phyloP scores from a whole-genome alignment of 75 land plant genomes.

The Cryptomeria japonica region DNA sequence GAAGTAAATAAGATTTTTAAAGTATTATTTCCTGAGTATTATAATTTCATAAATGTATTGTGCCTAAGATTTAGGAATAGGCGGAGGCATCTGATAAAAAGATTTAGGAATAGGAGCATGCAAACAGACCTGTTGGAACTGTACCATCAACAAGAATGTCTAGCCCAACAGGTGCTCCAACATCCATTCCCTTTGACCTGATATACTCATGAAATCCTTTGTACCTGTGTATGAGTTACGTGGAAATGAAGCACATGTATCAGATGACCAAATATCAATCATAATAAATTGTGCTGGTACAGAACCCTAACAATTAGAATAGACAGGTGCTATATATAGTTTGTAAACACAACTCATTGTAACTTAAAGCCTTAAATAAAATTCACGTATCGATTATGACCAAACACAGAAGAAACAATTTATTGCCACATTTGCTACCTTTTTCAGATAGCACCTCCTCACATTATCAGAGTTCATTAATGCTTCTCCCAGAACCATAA shows the following conservation, averaged over 20 bases:
- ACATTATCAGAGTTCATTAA: neutral
- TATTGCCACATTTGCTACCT: neutral
- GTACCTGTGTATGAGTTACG: constrained; percentile 50
- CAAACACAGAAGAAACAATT: neutral
- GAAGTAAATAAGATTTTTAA: neutral
- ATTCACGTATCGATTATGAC: neutral
- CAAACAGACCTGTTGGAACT: constrained; percentile 85
- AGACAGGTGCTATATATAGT: neutral
- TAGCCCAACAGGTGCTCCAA: constrained; percentile 60
- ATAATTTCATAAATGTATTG: neutral
- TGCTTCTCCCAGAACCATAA: neutral
- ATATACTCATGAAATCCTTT: constrained; percentile 86
- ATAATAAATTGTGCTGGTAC: neutral
- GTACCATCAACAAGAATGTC: constrained; percentile 91
- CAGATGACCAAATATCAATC: neutral
- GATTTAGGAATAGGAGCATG: neutral
- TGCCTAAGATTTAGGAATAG: neutral
- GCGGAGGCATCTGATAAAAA: no score
- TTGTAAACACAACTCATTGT: neutral
- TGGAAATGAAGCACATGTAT: neutral
- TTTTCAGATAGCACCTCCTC: neutral
- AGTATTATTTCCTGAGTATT: neutral
- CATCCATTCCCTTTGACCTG: constrained; percentile 57
- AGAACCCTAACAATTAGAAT: neutral
- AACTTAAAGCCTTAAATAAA: neutral